Base-by-base conservation (phyloP, 805 yeast species). In the Saturnispora sekii region DNA sequence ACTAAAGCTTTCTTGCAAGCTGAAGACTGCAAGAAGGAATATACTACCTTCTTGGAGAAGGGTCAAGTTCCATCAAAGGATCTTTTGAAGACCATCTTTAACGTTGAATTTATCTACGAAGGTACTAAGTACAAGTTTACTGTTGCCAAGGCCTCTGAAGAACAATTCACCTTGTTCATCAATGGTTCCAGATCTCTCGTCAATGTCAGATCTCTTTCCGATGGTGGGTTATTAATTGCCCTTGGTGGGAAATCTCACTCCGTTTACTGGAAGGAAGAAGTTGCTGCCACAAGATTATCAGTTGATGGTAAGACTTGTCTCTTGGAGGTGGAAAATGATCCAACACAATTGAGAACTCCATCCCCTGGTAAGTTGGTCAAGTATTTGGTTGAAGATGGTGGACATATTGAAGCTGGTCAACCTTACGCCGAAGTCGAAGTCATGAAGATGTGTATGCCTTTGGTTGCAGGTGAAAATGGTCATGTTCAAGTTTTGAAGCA, bases 361-460 rank as follows among this genome's bases (percentile, higher is more conserved):
- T 93, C 98, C 28, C 99, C 98, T 44, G 99, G 99, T 73, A 93
- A 93, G 69, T 75, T 93, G 54, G 95, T 90, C 50, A 86, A 86
- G 62, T 93, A 80, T 63, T 71, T 93, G 54, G 95, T 93, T 50
- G 97, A 94, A 61, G 83, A 81, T 56, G 98, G 98, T 54, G 98
- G 90, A 52, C 97, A 90, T 59, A 76, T 93, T 56, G 67, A 66
- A 43, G 79, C 93, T 48, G 97, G 97, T 49, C 95, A 90, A 68
- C 81, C 97, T 38, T 94, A 78, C 60, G 98, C 98, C 35, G 98
- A 93, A 69, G 96, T 93, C 47, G 99, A 93, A 69, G 98, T 93
- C 54, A 93, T 93, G 99, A 93, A 93, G 68, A 93, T 93, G 98
- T 88, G 89, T 67, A 93, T 93, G 97, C 97, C 98, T 41, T 74